Base-by-base conservation (phyloP, 2,329 filamentous ascomycete species). In the Ophiostoma montium region DNA sequence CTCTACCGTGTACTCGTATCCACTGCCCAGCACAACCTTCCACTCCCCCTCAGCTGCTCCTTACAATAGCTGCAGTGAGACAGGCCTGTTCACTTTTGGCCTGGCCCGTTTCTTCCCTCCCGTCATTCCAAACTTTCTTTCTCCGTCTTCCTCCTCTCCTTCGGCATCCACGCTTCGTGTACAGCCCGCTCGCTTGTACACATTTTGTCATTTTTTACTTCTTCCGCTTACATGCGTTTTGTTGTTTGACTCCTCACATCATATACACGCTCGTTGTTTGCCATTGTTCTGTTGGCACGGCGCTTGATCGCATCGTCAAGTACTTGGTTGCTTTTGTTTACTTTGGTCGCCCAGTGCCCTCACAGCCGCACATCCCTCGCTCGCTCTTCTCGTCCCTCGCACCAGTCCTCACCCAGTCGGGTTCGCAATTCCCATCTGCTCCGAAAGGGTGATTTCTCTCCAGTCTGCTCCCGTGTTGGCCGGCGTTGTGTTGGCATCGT, bases 391-490 rank as follows among this genome's bases (percentile, higher is more conserved):
- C 11, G 4, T 30, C 2, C 6, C 15, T 18, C n/a, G 9, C 30
- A 15, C 30, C 21, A 15, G 8, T 16, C 15, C 15, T 23, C 12
- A 11, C n/a, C 12, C 39, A 42, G 27, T 23, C 9, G 30, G 23
- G 13, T 16, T 18, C 23, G 30, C 23, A 15, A 12, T n/a, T 6
- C 10, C 39, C 30, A 12, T 21, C 16, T 35, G 50, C 50, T 49
- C 46, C 46, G 47, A 44, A 48, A 51, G 52, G 50, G 52, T 53
- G 45, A 51, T 36, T 44, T 47, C 27, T 30, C 32, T 15, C 23
- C 16, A 19, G 8, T 41, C 15, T 30, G 21, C 36, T 9, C 15
- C 23, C 31, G 15, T 27, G 9, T 3, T 30, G 21, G 16, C 23
- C n/a, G 12, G 11, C 35, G 4, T 16, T 10, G 23, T 18, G 30